Evolutionary conservation across 176 grass and related monocot species (phyloP).

Genomic region (Triticum aestivum): IWGSC_CS_RefSeq_v2.1 NC_057799.1:512335276-512335775

Average conservation of each 20-base stretch:
- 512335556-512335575: not conserved
- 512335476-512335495: not conserved
- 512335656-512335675: conserved; percentile 19
- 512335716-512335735: not conserved
- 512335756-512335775: not conserved
- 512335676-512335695: not conserved
- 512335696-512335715: conserved; percentile 4
- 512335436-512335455: not conserved
- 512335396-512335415: too few species aligned
- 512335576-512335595: not conserved
- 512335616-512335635: not conserved
- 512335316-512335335: too few species aligned
- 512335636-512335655: not conserved
- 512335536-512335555: conserved; percentile 18
- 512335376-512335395: too few species aligned
- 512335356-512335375: too few species aligned
- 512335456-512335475: not conserved
- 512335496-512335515: conserved; percentile 20
- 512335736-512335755: not conserved
- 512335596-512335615: not conserved
- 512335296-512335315: too few species aligned
- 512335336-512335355: too few species aligned
- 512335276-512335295: too few species aligned
- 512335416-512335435: too few species aligned
- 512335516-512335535: not conserved